Base-by-base conservation (phyloP, 2,329 filamentous ascomycete genomes). In the Fusarium illudens region DNA sequence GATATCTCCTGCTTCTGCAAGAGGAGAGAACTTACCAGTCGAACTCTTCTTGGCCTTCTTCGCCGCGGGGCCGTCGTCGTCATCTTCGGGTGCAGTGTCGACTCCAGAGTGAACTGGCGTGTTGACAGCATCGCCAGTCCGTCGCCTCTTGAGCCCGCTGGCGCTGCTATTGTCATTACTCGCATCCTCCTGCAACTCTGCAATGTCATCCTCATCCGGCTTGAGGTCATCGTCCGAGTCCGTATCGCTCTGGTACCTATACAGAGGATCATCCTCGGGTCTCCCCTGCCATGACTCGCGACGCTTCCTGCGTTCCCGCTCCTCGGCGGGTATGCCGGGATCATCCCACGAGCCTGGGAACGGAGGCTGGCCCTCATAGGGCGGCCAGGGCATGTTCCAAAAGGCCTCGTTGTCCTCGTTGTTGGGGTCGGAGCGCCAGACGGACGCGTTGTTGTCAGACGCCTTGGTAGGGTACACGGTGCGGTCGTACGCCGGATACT, bases 381-480 rank as follows among this genome's bases (percentile, higher is more conserved):
- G 71, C 4, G 74, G 74, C 75, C 75, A 77, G 4, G 75, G 75
- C 1, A 76, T 69, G 20, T 59, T 52, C 68, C 72, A 75, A 51
- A 59, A 71, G 1, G 11, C 62, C 0, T 53, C 42, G 52, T 79
- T 79, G 4, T 62, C 63, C 8, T 72, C 57, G 39, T 78, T 72
- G 29, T 79, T 79, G 1, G 77, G 77, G 25, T 79, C 77, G 4
- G 73, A 75, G 9, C 64, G 58, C 75, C 73, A 79, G 33, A 68
- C 36, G 0, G 68, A 65, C 2, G 60, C 54, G 39, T 67, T 65
- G 19, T 58, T n/a, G 39, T 72, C 64, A 29, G 49, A 22, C 2
- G 34, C 4, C 4, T 67, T 49, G 9, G 68, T 61, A 4, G 76
- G 76, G 36, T 77, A 79, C 5, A 79, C 33, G 0, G 77, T 78